These are phyloP conservation scores for Rhizopogon vulgaris DNA, from an alignment of 768 basidiomycete species.

Conservation along the genomic window DNA sequence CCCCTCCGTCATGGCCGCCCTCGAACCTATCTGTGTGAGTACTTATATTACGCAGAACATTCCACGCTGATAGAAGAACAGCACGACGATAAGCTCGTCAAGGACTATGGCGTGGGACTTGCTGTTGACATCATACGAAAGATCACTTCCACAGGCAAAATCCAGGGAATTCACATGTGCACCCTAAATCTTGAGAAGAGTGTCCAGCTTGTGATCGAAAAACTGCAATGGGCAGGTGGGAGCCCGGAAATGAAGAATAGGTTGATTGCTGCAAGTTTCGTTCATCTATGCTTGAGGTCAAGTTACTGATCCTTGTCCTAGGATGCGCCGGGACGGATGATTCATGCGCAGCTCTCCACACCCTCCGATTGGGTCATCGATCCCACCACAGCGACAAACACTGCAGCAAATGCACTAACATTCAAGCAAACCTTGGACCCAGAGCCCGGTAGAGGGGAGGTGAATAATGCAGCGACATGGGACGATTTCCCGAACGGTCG, in stretches of 20 bases:
- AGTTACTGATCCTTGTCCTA: slow-evolving; percentile 13
- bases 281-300: slow-evolving; percentile 2
- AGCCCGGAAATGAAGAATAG: slow-evolving; percentile 45
- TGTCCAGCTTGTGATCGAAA: slow-evolving; percentile 78
- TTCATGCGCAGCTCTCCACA: slow-evolving; percentile 20
- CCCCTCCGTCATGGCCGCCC: slow-evolving; percentile 48
- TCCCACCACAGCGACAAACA: slow-evolving; percentile 56
- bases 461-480: slow-evolving; percentile 76
- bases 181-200: slow-evolving; percentile 98
- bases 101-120: slow-evolving; percentile 87
- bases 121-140: slow-evolving; percentile 74
- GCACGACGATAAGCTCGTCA: slow-evolving; percentile 92
- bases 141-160: slow-evolving; percentile 46
- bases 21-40: slow-evolving; percentile 74
- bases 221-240: slow-evolving; percentile 62
- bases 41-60: not conserved
- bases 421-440: slow-evolving; percentile 40
- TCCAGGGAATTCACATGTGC: slow-evolving; percentile 86
- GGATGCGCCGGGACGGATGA: slow-evolving; percentile 35
- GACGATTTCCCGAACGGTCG: slow-evolving; percentile 98
- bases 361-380: slow-evolving; percentile 47
- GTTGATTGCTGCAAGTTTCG: slow-evolving; percentile 52
- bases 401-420: slow-evolving; percentile 53
- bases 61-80: slow-evolving; percentile 22
- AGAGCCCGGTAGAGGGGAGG: slow-evolving; percentile 65